Evolutionary conservation across 805 yeast genomes (phyloP).

Genomic region (Monosporozyma servazzii): DNA sequence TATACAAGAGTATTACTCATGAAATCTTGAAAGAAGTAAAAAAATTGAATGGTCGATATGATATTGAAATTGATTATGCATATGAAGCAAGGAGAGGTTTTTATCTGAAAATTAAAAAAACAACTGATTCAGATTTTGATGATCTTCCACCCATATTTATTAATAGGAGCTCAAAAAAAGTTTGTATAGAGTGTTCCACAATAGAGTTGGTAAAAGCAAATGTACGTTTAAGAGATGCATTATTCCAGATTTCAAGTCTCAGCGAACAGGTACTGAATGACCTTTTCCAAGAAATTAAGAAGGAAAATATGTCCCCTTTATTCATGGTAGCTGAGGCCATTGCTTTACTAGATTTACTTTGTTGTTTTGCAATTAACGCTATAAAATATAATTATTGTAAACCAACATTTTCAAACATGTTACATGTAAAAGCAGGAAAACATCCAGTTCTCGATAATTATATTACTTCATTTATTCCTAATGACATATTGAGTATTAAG

Average conservation of each 20-base stretch:
- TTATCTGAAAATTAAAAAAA: slow-evolving; percentile 26
- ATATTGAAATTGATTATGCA: slow-evolving; percentile 24
- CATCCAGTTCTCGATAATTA: slow-evolving; percentile 37
- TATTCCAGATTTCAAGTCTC: slow-evolving; percentile 34
- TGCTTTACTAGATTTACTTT: slow-evolving; percentile 35
- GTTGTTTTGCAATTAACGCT: slow-evolving; percentile 28
- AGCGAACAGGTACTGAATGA: slow-evolving; percentile 34
- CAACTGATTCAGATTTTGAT: slow-evolving; percentile 6
- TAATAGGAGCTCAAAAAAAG: slow-evolving; percentile 26
- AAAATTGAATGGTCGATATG: slow-evolving; percentile 16
- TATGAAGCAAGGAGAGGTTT: slow-evolving; percentile 35
- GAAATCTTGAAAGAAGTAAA: slow-evolving; percentile 29
- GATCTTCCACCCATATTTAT: slow-evolving; percentile 31
- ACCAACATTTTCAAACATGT: slow-evolving; percentile 33
- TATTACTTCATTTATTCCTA: slow-evolving; percentile 28
- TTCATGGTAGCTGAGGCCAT: slow-evolving; percentile 39
- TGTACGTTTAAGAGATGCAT: slow-evolving; percentile 32
- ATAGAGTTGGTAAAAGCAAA: slow-evolving; percentile 34
- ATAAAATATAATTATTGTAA: slow-evolving; percentile 19
- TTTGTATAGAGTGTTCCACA: slow-evolving; percentile 33
- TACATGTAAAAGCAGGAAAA: slow-evolving; percentile 28
- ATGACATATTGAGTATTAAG: slow-evolving; percentile 31
- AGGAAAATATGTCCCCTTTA: slow-evolving; percentile 25
- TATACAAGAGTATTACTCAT: slow-evolving; percentile 32
- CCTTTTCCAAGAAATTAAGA: slow-evolving; percentile 21